Evolutionary conservation across 2,329 filamentous ascomycete species (phyloP), one percentile per base, ranked within the genome.

Genomic region (Fusarium phyllophilum): DNA sequence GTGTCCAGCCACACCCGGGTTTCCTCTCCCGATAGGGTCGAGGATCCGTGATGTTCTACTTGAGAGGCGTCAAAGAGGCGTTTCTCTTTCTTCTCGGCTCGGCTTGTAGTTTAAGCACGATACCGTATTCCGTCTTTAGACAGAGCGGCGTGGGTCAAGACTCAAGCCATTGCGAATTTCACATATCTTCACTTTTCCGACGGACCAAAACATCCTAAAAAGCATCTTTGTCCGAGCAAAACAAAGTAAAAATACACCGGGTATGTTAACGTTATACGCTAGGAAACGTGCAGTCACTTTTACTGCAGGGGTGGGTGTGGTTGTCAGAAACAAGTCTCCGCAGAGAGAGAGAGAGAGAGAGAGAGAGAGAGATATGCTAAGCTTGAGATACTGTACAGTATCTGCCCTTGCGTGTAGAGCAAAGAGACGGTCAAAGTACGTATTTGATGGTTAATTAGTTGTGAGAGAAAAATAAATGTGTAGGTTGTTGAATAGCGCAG

Each of bases 61-160:
- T 66, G 44, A 42, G 65, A 61, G 59, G 69, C 69, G 69, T 73
- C 60, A 34, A 71, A 45, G 70, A 70, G 70, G 70, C 70, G 73
- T 67, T 65, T 68, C 22, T 55, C 34, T 39, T 22, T 66, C 48
- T 66, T 38, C 31, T 48, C 48, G 66, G 38, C 54, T 57, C 58
- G 36, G 22, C 36, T 45, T 51, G 49, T 29, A 55, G 34, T n/a
- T 39, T 39, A 29, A 62, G 18, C 58, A 65, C 34, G 29, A 66
- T 42, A n/a, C 55, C 14, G 31, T 57, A 34, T n/a, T 33, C 38
- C 34, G 52, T 59, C 26, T 57, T 36, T 42, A 62, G 34, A 62
- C 58, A 48, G 45, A 70, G 64, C 63, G 33, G 66, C 75, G 68
- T 77, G 75, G 71, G 63, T 57, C 63, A 44, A 34, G n/a, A 36